Conservation (phyloP, 768 basidiomycete genomes). For the Psilocybe tampanensis region DNA sequence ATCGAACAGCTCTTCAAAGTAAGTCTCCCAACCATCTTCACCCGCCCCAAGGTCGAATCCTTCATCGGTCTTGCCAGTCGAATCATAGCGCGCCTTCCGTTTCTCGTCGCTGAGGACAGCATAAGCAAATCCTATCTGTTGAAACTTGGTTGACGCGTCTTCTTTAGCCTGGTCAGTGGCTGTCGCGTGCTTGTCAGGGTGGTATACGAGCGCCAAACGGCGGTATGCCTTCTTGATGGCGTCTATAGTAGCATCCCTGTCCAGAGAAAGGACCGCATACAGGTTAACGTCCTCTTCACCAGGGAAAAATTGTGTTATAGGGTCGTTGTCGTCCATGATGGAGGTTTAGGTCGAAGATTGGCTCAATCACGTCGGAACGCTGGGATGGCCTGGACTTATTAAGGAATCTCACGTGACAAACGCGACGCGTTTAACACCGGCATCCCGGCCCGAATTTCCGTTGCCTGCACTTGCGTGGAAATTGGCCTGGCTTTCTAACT, state of each 20-base stretch:
- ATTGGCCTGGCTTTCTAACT: no score
- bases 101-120: constrained; percentile 82
- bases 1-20: constrained; percentile 91
- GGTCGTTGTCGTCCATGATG: constrained; percentile 72
- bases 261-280: constrained; percentile 70
- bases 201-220: constrained; percentile 75
- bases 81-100: constrained; percentile 77
- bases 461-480: no score
- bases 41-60: constrained; percentile 68
- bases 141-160: constrained; percentile 78
- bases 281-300: constrained; percentile 73
- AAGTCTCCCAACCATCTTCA: constrained; percentile 92
- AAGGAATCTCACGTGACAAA: constrained; percentile 18
- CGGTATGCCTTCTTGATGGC: constrained; percentile 87
- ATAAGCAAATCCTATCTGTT: constrained; percentile 94
- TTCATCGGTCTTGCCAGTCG: constrained; percentile 85
- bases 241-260: constrained; percentile 54
- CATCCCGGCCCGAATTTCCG: no score
- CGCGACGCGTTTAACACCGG: constrained; percentile 15
- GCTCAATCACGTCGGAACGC: background rate
- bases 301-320: constrained; percentile 76
- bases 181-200: constrained; percentile 88
- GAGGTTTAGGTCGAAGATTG: constrained; percentile 9
- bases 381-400: background rate
- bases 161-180: constrained; percentile 62